Evolutionary conservation across 2,329 filamentous ascomycete species (phyloP).

Genomic region (Monilinia polystroma): DNA sequence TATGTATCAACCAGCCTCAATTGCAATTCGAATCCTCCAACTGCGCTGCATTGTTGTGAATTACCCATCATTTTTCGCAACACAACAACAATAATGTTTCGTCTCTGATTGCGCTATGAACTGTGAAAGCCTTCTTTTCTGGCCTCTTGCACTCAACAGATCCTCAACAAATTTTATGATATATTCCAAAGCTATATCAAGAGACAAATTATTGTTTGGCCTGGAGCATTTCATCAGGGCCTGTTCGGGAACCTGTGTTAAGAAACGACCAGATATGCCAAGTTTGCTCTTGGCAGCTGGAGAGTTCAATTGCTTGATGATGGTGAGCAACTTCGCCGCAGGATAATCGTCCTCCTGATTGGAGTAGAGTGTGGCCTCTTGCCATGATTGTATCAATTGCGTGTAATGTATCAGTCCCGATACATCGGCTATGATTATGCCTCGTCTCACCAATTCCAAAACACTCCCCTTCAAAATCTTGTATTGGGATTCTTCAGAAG

Average conservation of each 20-base stretch:
- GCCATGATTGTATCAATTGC: constrained; percentile 28
- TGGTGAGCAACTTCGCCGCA: constrained; percentile 26
- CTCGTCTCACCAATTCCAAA: constrained; percentile 30
- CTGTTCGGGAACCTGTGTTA: constrained; percentile 35
- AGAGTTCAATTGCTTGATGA: constrained; percentile 29
- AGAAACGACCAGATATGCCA: constrained; percentile 28
- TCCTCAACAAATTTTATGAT: constrained; percentile 1
- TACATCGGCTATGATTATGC: constrained; percentile 25
- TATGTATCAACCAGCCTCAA: neutral
- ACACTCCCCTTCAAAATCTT: constrained; percentile 35
- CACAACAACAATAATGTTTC: neutral
- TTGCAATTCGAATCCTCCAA: neutral
- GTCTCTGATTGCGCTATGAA: neutral
- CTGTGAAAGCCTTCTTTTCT: constrained; percentile 3
- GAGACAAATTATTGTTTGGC: neutral
- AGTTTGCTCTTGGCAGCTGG: constrained; percentile 5
- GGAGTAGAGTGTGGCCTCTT: constrained; percentile 29
- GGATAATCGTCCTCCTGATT: neutral
- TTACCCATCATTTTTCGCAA: neutral
- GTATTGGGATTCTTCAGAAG: constrained; percentile 34
- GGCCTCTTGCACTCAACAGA: neutral
- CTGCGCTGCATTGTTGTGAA: neutral
- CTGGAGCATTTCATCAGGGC: constrained; percentile 31
- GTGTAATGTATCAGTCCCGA: constrained; percentile 20
- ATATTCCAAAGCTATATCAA: constrained; percentile 2